Evolutionary conservation across 805 yeast species (phyloP).

Genomic region (Maudiozyma saulgeensis): DNA sequence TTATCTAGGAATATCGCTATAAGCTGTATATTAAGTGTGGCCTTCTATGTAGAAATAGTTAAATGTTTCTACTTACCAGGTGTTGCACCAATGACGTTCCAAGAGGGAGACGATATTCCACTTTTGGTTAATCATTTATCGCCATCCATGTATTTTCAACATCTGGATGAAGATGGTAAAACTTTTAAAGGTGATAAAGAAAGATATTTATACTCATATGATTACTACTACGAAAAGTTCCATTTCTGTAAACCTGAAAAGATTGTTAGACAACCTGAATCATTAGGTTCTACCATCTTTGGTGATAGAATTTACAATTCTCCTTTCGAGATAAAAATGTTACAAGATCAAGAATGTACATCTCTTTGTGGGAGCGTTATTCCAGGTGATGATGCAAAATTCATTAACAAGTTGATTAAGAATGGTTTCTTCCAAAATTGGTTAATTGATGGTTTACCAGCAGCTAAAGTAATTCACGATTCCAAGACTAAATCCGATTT

Average conservation of each 20-base stretch:
- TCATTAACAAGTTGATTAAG: conserved; percentile 68
- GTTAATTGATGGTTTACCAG: conserved; percentile 93
- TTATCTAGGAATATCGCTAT: background rate
- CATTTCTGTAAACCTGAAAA: conserved; percentile 69
- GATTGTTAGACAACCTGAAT: conserved; percentile 62
- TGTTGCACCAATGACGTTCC: conserved; percentile 87
- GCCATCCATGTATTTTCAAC: conserved; percentile 49
- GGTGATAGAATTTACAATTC: conserved; percentile 95
- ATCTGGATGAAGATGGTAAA: conserved; percentile 30
- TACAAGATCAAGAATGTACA: conserved; percentile 59
- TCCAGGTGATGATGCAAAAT: conserved; percentile 56
- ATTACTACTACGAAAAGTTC: conserved; percentile 74
- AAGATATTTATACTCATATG: conserved; percentile 62
- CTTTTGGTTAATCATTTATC: conserved; percentile 84
- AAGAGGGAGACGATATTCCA: conserved; percentile 61
- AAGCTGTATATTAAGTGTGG: conserved; percentile 1
- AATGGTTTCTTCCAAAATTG: conserved; percentile 85
- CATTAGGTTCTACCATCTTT: conserved; percentile 84
- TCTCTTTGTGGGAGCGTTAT: conserved; percentile 53
- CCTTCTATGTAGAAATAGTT: conserved; percentile 5
- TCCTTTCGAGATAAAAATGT: conserved; percentile 75
- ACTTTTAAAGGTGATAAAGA: conserved; percentile 34
- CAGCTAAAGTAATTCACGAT: conserved; percentile 57
- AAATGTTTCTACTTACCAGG: conserved; percentile 86
- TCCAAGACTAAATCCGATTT: conserved; percentile 48